phyloP scores from a whole-genome alignment of 176 grass and related monocot genomes.

The Aegilops bicornis region DNA sequence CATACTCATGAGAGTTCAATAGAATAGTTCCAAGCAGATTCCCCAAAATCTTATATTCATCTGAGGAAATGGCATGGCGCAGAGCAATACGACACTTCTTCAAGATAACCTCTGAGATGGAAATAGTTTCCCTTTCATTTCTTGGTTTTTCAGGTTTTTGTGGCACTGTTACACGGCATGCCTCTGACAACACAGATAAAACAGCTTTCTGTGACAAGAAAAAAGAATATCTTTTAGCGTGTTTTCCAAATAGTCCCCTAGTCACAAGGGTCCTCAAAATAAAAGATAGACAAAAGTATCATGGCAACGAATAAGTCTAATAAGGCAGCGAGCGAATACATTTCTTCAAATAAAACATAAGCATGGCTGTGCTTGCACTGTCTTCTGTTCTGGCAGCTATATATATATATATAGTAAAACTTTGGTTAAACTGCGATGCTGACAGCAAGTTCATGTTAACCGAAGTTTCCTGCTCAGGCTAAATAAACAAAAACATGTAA shows the following conservation, averaged over 20 bases:
- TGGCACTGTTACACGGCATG: constrained; percentile 40
- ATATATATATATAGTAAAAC: background rate
- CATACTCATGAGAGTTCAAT: constrained; percentile 71
- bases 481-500: no score
- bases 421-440: background rate
- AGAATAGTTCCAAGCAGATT: constrained; percentile 88
- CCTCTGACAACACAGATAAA: constrained; percentile 75
- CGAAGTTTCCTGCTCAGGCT: no score
- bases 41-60: constrained; percentile 79
- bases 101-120: constrained; percentile 72
- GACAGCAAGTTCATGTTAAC: background rate
- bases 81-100: constrained; percentile 80
- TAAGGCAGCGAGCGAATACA: background rate
- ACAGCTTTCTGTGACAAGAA: constrained; percentile 83
- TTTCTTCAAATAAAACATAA: background rate
- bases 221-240: constrained; percentile 24
- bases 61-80: constrained; percentile 63
- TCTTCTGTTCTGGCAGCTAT: background rate
- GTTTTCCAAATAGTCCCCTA: background rate
- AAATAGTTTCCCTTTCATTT: constrained; percentile 59
- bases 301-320: background rate
- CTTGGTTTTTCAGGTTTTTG: constrained; percentile 48
- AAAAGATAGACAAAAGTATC: constrained; percentile 17
- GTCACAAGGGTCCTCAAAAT: background rate
- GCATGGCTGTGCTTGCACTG: constrained; percentile 3